Conservation (phyloP, 2,329 filamentous ascomycete genomes). For the Botrytis fragariae region DNA sequence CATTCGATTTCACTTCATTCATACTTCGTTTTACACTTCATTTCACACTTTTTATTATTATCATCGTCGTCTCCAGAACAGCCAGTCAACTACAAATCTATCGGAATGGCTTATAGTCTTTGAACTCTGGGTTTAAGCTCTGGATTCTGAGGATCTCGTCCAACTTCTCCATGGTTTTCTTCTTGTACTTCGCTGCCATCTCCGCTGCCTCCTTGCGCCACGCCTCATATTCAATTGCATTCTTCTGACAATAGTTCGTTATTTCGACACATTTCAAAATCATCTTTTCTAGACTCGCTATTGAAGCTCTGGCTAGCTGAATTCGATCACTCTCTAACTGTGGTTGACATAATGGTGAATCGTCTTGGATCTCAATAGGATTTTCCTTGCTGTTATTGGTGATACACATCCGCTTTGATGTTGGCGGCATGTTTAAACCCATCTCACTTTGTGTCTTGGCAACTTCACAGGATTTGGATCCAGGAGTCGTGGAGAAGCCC, state of each 20-base stretch:
- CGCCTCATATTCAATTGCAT: rapidly evolving
- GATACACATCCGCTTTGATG: background rate
- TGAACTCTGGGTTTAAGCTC: background rate
- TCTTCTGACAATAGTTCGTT: too few species aligned
- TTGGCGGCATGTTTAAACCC: background rate
- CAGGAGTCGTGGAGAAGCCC: background rate
- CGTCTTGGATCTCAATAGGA: background rate
- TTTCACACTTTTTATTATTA: background rate
- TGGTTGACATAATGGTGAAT: background rate
- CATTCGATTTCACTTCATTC: background rate
- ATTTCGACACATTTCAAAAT: too few species aligned
- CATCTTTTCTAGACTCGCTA: background rate
- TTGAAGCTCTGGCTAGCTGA: background rate
- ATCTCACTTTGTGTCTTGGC: background rate
- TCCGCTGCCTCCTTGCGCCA: background rate
- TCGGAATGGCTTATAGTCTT: background rate
- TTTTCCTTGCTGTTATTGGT: background rate
- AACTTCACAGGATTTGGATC: background rate
- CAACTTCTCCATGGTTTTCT: background rate
- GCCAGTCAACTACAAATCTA: background rate
- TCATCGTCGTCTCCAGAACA: background rate
- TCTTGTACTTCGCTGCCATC: background rate
- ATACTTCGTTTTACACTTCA: background rate
- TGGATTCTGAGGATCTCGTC: background rate
- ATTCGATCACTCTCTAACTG: background rate